Evolutionary conservation across 2,329 filamentous ascomycete genomes (phyloP), one percentile per base, ranked within the genome.

Genomic region (Grosmannia penicillata): DNA sequence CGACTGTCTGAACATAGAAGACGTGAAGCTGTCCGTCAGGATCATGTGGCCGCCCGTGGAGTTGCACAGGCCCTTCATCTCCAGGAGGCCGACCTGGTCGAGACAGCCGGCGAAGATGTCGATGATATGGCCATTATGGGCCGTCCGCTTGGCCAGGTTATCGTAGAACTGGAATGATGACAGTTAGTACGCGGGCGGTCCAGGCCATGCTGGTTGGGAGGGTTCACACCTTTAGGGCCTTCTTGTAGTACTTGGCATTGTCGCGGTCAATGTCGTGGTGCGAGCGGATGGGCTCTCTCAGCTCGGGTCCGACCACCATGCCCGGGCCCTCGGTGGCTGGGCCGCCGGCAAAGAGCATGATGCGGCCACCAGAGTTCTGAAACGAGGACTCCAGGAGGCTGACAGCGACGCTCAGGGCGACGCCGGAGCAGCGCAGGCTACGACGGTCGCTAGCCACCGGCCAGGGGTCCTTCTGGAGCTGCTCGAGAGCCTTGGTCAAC

Each of bases 161-260:
- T 98, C 91, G 57, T 96, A 98, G 59, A 95, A 96, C 78, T 87
- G 54, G 8, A 24, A 4, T 11, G n/a, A 21, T 4, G 33, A 27
- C 18, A 36, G 33, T 21, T 24, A 15, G 15, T 21, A 13, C 8
- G 29, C n/a, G 30, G n/a, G 23, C 17, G 19, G 17, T 27, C 9
- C 8, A 30, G 14, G 9, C 11, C 23, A 37, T n/a, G 25, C 14
- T 18, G 11, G 24, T 17, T 13, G 30, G 26, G 2, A 10, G 23
- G 17, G n/a, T 14, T 32, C 66, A 42, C 58, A 85, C 82, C 75
- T 96, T 98, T 36, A 95, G 62, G 18, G 91, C 91, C 64, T 98
- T 98, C 70, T 98, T 98, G 65, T 93, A 96, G 63, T 96, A 95
- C 61, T 98, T 98, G 64, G 94, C 93, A 57, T 95, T 95, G 60